Percentiles rank a stretch among this genome's conserved stretches.
Evolutionary conservation across 768 basidiomycete species (phyloP).

Genomic region (Clitopilus hobsonii): DNA sequence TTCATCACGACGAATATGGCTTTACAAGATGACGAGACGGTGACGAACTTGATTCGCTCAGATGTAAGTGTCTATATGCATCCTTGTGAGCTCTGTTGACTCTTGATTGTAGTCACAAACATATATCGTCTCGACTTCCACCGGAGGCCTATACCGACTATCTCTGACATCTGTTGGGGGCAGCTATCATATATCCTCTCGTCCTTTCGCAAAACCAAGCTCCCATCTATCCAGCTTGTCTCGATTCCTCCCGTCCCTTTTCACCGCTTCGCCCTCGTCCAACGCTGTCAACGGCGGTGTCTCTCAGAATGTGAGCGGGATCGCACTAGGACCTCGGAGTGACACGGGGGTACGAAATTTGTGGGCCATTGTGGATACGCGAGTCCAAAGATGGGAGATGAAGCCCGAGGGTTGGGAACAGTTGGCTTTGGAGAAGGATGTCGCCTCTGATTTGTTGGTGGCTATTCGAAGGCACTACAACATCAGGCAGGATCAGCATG

Average conservation of each 20-base stretch:
- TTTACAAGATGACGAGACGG: slow-evolving; percentile 49
- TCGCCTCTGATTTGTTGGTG: slow-evolving; percentile 41
- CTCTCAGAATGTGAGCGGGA: slow-evolving; percentile 60
- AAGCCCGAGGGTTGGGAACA: slow-evolving; percentile 70
- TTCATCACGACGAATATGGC: slow-evolving; percentile 47
- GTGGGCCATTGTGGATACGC: slow-evolving; percentile 65
- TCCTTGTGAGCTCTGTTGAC: slow-evolving; percentile 3
- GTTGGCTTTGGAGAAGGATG: slow-evolving; percentile 49
- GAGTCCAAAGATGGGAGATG: slow-evolving; percentile 69
- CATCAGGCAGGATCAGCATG: slow-evolving; percentile 28
- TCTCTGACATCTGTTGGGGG: slow-evolving; percentile 64
- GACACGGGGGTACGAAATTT: slow-evolving; percentile 46
- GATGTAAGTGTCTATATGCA: slow-evolving; percentile 41
- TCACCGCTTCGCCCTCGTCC: slow-evolving; percentile 36
- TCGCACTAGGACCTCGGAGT: slow-evolving; percentile 45
- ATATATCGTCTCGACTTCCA: slow-evolving; percentile 65
- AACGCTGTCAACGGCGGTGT: slow-evolving; percentile 34
- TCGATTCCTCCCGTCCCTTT: slow-evolving; percentile 36
- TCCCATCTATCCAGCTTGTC: slow-evolving; percentile 38
- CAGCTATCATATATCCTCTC: slow-evolving; percentile 55
- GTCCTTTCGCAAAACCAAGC: slow-evolving; percentile 55
- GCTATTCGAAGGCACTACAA: slow-evolving; percentile 42
- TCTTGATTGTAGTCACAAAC: slow-evolving; percentile 45
- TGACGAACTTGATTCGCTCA: slow-evolving; percentile 63
- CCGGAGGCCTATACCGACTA: slow-evolving; percentile 62